Evolutionary conservation across 2,329 filamentous ascomycete genomes (phyloP).

Genomic region (Penicillium sp.): DNA sequence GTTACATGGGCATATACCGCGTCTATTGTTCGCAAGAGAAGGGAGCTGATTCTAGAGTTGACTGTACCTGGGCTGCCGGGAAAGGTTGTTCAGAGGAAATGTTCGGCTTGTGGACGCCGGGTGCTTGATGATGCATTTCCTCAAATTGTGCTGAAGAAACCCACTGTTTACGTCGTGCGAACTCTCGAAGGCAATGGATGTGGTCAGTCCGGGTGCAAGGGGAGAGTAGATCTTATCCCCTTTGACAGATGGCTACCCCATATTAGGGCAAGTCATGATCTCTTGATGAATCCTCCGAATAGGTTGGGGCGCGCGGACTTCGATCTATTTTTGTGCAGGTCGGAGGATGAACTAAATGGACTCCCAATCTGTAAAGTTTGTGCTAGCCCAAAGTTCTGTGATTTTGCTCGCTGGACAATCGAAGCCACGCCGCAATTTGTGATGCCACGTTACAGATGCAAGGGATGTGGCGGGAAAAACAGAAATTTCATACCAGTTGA

Average conservation of each 20-base stretch:
- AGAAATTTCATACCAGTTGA: background rate
- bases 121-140: conserved; percentile 4
- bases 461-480: background rate
- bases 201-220: background rate
- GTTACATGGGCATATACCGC: background rate
- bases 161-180: background rate
- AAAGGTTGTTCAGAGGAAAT: background rate
- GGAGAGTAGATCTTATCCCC: background rate
- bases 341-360: background rate
- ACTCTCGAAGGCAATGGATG: background rate
- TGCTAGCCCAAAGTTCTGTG: background rate
- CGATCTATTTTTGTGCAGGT: background rate
- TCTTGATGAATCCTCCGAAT: background rate
- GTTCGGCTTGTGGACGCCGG: background rate
- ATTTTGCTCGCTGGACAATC: background rate
- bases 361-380: background rate
- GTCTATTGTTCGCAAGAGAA: no score
- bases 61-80: background rate
- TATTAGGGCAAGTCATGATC: no score
- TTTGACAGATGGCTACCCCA: no score
- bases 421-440: background rate
- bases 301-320: background rate
- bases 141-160: background rate
- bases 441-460: background rate
- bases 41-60: background rate